These are phyloP conservation scores for Boletus rufocinnamomeus DNA, from an alignment of 768 basidiomycete species.

Conservation along the genomic window DNA sequence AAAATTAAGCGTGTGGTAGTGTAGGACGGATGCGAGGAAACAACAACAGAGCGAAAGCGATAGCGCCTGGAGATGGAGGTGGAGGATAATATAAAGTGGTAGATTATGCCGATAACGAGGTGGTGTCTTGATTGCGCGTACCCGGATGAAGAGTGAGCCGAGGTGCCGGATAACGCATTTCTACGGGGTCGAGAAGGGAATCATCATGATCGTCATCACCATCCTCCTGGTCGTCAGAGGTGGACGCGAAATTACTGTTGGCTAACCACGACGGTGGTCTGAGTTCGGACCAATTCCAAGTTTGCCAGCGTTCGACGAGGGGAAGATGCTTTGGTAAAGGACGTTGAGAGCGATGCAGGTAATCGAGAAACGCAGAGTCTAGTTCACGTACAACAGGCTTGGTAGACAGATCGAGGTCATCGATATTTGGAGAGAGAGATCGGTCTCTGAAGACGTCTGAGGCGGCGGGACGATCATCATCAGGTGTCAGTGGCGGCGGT, in stretches of 20 bases:
- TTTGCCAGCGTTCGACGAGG: constrained; percentile 34
- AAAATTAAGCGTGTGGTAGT: constrained; percentile 27
- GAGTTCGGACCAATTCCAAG: constrained; percentile 38
- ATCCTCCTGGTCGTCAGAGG: constrained; percentile 26
- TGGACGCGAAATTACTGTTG: constrained; percentile 2
- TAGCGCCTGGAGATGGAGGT: constrained; percentile 13
- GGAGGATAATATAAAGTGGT: constrained; percentile 10
- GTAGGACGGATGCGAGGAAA: constrained; percentile 26
- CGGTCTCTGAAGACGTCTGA: constrained; percentile 26
- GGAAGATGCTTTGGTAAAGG: constrained; percentile 26
- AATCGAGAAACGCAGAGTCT: constrained; percentile 28
- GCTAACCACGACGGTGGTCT: constrained; percentile 30
- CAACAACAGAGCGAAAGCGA: constrained; percentile 22
- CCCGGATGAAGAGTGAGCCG: constrained; percentile 15
- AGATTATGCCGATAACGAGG: constrained; percentile 21
- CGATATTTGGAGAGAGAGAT: constrained; percentile 28
- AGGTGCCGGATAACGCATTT: constrained; percentile 16
- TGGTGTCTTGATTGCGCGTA: constrained; percentile 17
- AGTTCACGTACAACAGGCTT: constrained; percentile 28
- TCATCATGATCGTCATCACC: constrained; percentile 30
- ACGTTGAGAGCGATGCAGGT: constrained; percentile 28
- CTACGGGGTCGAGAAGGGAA: constrained; percentile 14
- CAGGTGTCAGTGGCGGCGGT: constrained; percentile 40
- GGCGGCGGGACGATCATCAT: constrained; percentile 31
- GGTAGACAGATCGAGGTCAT: constrained; percentile 20